Base-by-base conservation (phyloP, 768 basidiomycete species). In the Tricholoma saponaceum region DNA sequence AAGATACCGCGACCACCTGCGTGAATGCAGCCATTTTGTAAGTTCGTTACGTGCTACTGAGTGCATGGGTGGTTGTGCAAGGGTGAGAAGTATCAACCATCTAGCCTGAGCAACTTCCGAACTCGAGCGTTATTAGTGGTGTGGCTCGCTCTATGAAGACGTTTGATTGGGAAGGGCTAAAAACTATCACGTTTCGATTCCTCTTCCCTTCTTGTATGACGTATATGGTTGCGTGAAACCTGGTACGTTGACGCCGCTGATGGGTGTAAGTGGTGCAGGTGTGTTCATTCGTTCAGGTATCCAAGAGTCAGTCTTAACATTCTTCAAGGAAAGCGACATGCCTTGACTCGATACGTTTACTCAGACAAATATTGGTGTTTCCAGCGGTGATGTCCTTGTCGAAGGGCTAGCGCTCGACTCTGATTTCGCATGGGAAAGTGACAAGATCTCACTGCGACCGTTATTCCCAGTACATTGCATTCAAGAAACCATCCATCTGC, bases 241-340 rank as follows among this genome's bases (percentile, higher is more conserved):
- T 9, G 93, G 92, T 2, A 91, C 86, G 16, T 70, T 94, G 59
- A 93, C 92, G 0, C 92, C 92, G 0, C 78, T 95, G 9, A 92
- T 95, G 91, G 92, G 92, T 59, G 87, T 87, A 13, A 87, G 85
- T 58, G 90, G 90, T 53, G 89, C 89, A 43, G 87, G 86, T 72
- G 67, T 64, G 74, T 75, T 51, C 23, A 12, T 25, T 20, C 7
- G 47, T 60, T 57, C 26, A 28, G 5, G 23, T 44, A 59, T 65
- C 20, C 16, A 46, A 16, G 2, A 20, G 26, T 16, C 41, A 14
- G 16, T n/a, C 12, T 44, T n/a, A 22, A 55, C 5, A 33, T 25
- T 28, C 18, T 47, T 71, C 60, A 81, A 88, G 83, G 62, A 90
- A 82, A 77, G 92, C 86, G 28, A 95, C 86, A 10, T 92, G 80